Percentiles rank a stretch among this genome's conserved stretches.
Evolutionary conservation across 1,284 basidiomycete genomes (phyloP).

Genomic region (Austroboletus novae-zelandiae): DNA sequence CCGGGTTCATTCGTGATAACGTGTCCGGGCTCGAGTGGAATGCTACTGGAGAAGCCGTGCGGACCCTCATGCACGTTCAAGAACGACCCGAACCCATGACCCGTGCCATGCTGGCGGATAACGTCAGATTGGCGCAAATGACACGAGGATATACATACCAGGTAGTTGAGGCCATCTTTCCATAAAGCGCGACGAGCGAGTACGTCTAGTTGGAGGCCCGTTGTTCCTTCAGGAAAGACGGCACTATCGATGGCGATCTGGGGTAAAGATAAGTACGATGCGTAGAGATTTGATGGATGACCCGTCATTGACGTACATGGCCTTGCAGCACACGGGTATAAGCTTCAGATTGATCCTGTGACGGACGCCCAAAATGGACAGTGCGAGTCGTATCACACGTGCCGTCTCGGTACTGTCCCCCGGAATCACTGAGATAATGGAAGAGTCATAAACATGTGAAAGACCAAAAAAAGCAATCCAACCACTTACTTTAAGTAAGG

Average conservation of each 20-base stretch:
- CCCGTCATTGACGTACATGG: constrained; percentile 60
- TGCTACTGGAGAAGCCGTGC: constrained; percentile 64
- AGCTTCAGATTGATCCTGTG: constrained; percentile 80
- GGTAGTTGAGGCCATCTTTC: constrained; percentile 86
- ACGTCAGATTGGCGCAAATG: constrained; percentile 7
- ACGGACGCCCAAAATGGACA: constrained; percentile 83
- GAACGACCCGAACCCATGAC: constrained; percentile 82
- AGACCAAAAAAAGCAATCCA: constrained; percentile 1
- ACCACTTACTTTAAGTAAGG: constrained; percentile 85
- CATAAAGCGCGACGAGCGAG: constrained; percentile 84
- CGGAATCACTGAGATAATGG: constrained; percentile 67
- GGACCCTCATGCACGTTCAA: constrained; percentile 78
- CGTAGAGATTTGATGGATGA: constrained; percentile 18
- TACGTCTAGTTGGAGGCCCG: constrained; percentile 78
- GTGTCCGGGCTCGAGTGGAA: constrained; percentile 76
- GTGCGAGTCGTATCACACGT: constrained; percentile 95
- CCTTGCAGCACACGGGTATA: constrained; percentile 96
- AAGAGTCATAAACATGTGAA: constrained; percentile 16
- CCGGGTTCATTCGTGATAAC: constrained; percentile 89
- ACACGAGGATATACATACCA: constrained; percentile 44
- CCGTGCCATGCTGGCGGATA: constrained; percentile 69
- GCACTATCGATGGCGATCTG: constrained; percentile 90
- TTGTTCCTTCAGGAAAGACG: constrained; percentile 86
- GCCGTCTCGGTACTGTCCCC: constrained; percentile 86
- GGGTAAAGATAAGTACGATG: constrained; percentile 20